Conservation (phyloP, 2,329 filamentous ascomycete genomes). For the Malbranchea zuffiana region DNA sequence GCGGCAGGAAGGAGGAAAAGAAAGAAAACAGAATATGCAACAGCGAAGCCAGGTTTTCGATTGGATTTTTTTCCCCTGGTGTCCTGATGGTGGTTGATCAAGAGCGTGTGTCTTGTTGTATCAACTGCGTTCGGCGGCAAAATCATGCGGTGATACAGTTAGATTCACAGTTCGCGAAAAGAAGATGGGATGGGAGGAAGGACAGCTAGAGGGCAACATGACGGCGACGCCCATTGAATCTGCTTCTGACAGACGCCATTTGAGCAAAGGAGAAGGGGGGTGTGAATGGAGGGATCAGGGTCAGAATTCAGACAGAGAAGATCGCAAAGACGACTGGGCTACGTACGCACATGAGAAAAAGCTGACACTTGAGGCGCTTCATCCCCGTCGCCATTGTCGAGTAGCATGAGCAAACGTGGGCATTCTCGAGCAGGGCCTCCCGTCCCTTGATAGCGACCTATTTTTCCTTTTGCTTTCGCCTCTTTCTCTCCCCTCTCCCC, state of each 20-base stretch:
- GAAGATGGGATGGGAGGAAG: neutral
- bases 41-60: conserved; percentile 9
- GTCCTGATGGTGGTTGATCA: conserved; percentile 2
- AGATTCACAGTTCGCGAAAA: conserved; percentile 3
- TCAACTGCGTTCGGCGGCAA: neutral
- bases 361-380: conserved; percentile 14
- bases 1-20: conserved; percentile 6
- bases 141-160: neutral
- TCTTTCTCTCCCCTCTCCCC: conserved; percentile 9
- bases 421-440: conserved; percentile 10
- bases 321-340: conserved; percentile 12
- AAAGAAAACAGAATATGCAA: conserved; percentile 9
- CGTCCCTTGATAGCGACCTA: conserved; percentile 8
- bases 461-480: too few relatives aligned
- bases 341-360: conserved; percentile 13
- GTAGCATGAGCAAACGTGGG: conserved; percentile 16
- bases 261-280: too few relatives aligned
- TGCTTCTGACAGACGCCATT: too few relatives aligned
- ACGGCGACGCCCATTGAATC: too few relatives aligned
- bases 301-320: neutral
- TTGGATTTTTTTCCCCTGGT: too few relatives aligned
- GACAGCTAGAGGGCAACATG: neutral
- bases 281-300: too few relatives aligned
- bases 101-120: neutral
- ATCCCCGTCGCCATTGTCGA: conserved; percentile 20